Evolutionary conservation across 2,329 filamentous ascomycete species (phyloP).

Genomic region (Lachnellula cervina): DNA sequence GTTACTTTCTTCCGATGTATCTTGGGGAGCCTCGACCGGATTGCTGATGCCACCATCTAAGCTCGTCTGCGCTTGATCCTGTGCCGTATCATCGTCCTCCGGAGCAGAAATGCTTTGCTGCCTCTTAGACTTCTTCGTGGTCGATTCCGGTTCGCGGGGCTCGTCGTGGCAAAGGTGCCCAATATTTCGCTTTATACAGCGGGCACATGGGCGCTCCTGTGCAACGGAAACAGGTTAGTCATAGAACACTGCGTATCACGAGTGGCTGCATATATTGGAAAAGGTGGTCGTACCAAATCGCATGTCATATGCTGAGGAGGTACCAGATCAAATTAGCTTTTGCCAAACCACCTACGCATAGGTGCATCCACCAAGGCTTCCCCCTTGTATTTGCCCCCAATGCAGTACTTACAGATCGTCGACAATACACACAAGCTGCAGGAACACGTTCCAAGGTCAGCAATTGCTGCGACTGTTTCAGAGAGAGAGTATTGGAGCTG

Average conservation of each 20-base stretch:
- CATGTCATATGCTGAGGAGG: constrained; percentile 77
- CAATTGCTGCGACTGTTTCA: constrained; percentile 29
- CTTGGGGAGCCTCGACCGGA: constrained; percentile 51
- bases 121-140: constrained; percentile 69
- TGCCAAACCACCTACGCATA: constrained; percentile 30
- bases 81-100: constrained; percentile 55
- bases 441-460: constrained; percentile 36
- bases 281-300: constrained; percentile 65
- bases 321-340: constrained; percentile 32
- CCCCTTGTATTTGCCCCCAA: constrained; percentile 27
- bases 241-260: constrained; percentile 29
- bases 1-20: constrained; percentile 40
- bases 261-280: constrained; percentile 26
- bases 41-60: constrained; percentile 44
- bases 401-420: constrained; percentile 73
- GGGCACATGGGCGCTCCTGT: constrained; percentile 90
- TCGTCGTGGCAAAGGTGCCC: constrained; percentile 98
- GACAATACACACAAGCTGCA: constrained; percentile 83
- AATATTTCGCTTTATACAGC: constrained; percentile 98
- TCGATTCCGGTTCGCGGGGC: constrained; percentile 71
- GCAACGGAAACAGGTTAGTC: constrained; percentile 28
- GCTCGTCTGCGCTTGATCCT: constrained; percentile 45
- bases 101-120: constrained; percentile 50
- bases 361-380: constrained; percentile 25
- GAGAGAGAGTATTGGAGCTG: constrained; percentile 19